Percentiles rank a stretch among this genome's conserved stretches.
These are phyloP conservation scores for Urtica urens DNA, from an alignment of 306 rosid genomes.

Conservation along the genomic window DNA sequence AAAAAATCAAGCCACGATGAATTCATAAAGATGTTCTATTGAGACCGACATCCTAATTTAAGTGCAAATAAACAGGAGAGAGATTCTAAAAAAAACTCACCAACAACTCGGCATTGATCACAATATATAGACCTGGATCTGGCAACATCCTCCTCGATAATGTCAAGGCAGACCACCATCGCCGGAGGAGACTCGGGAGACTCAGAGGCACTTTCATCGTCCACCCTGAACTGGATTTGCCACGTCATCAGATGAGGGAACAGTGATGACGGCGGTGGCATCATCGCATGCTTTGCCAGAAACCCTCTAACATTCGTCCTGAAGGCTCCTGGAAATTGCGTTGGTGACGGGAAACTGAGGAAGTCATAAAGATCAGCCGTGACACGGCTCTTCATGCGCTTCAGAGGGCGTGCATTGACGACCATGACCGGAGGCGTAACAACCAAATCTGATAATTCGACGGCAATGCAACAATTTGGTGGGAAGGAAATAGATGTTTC, in stretches of 20 bases:
- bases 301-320: constrained; percentile 47
- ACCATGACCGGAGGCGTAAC: constrained; percentile 35
- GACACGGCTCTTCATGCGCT: constrained; percentile 78
- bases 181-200: constrained; percentile 34
- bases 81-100: constrained; percentile 37
- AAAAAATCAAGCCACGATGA: neutral
- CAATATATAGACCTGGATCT: constrained; percentile 81
- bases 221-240: constrained; percentile 75
- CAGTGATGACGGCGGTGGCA: constrained; percentile 73
- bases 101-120: constrained; percentile 97
- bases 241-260: constrained; percentile 75
- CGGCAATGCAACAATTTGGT: neutral
- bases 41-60: neutral
- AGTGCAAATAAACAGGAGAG: neutral
- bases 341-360: constrained; percentile 45
- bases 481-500: neutral
- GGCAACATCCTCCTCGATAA: constrained; percentile 87
- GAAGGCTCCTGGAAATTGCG: constrained; percentile 38
- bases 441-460: neutral
- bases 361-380: constrained; percentile 77
- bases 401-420: constrained; percentile 58
- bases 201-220: constrained; percentile 46
- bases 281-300: constrained; percentile 59
- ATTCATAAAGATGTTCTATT: neutral
- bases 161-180: constrained; percentile 57